Conservation (phyloP, 306 rosid species). For the Sechiopsis laciniata region DNA sequence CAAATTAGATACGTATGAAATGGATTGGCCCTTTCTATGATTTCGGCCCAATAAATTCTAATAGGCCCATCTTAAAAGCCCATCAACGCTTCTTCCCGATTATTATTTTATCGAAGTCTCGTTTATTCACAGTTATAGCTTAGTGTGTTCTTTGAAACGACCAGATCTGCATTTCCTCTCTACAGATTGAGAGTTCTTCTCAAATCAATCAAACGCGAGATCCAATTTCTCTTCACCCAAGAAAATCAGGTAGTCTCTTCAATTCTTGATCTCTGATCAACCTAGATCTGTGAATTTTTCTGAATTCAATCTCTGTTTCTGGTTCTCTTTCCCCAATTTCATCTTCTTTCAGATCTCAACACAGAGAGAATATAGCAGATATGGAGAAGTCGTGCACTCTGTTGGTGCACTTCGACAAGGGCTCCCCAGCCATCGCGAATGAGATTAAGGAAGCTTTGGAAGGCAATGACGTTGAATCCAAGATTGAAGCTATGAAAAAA, state of each 20-base stretch:
- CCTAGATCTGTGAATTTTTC: slow-evolving; percentile 21
- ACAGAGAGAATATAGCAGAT: not conserved
- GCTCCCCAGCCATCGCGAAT: slow-evolving; percentile 75
- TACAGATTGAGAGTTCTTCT: slow-evolving; percentile 5
- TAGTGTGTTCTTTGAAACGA: slow-evolving; percentile 2
- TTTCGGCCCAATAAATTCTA: not conserved
- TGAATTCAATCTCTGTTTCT: not conserved
- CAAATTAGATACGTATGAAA: not conserved
- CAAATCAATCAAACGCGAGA: slow-evolving; percentile 19
- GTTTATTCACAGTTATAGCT: slow-evolving; percentile 12
- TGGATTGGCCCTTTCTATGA: not conserved
- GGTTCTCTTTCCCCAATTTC: not conserved
- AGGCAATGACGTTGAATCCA: slow-evolving; percentile 58
- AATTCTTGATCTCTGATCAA: not conserved
- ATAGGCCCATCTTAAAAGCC: not conserved
- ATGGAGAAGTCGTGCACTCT: slow-evolving; percentile 92
- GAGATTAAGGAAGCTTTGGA: slow-evolving; percentile 86
- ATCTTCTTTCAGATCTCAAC: slow-evolving; percentile 22
- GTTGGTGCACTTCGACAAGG: slow-evolving; percentile 86
- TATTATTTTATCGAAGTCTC: not conserved
- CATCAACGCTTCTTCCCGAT: not conserved
- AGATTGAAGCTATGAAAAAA: slow-evolving; percentile 79
- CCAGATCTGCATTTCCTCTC: slow-evolving; percentile 21
- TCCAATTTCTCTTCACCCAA: not conserved
- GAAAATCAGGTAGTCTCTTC: slow-evolving; percentile 12